These are phyloP conservation scores for Babesia ovata DNA, from an alignment of 169 alveolate genomes.

Conservation along the genomic window DNA sequence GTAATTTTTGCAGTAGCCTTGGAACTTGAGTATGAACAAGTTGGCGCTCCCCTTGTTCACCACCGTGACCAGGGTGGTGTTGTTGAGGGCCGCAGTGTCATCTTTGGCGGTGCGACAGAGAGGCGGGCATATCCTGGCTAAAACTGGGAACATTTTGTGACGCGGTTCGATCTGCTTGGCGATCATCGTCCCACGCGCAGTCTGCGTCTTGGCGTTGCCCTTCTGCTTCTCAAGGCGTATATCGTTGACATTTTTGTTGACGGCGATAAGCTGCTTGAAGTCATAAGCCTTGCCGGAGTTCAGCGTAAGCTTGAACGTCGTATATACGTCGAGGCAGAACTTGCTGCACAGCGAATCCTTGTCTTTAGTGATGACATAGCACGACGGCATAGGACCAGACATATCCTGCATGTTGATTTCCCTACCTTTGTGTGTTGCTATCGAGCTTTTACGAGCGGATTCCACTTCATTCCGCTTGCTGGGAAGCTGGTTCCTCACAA, in stretches of 20 bases:
- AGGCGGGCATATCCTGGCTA: not conserved
- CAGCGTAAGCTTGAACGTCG: constrained; percentile 1
- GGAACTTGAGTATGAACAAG: constrained; percentile 52
- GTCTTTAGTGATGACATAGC: constrained; percentile 50
- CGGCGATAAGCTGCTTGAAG: not conserved
- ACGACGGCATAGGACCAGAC: constrained; percentile 36
- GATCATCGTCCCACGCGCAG: not conserved
- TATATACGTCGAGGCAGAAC: not conserved
- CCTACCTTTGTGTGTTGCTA: no score
- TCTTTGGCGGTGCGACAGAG: not conserved
- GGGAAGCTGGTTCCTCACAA: no score
- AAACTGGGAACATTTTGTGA: not conserved
- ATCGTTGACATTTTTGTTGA: no score
- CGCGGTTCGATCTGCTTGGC: not conserved
- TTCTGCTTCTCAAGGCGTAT: no score
- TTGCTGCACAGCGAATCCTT: constrained; percentile 7
- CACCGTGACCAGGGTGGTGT: constrained; percentile 24
- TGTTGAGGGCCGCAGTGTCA: not conserved
- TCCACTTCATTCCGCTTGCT: no score
- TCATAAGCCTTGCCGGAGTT: not conserved
- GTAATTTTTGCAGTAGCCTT: constrained; percentile 37
- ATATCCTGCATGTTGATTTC: not conserved
- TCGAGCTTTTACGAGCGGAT: no score
- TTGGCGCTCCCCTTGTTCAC: constrained; percentile 64
- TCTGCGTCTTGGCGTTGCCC: no score